Evolutionary conservation across 306 rosid species (phyloP).

Genomic region (Argentina anserina): DNA sequence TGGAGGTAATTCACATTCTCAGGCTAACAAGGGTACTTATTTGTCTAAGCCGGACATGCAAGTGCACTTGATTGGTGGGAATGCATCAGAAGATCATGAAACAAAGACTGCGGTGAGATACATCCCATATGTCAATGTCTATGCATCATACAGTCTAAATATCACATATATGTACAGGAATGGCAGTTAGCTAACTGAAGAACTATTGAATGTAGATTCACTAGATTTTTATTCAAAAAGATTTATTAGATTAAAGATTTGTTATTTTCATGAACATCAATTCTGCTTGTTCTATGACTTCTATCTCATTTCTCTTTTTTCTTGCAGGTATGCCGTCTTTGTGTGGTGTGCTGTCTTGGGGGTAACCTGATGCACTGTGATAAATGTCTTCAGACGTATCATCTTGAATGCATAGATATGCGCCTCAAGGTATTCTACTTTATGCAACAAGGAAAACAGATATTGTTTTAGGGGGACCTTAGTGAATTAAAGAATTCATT

Average conservation of each 20-base stretch:
- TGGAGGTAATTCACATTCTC: slow-evolving; percentile 22
- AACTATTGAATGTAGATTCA: neutral
- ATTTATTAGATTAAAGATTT: neutral
- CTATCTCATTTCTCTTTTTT: neutral
- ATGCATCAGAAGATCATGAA: slow-evolving; percentile 28
- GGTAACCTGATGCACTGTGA: slow-evolving; percentile 9
- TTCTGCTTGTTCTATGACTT: neutral
- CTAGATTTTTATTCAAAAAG: no score
- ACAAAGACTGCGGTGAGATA: slow-evolving; percentile 37
- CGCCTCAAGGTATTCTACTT: neutral
- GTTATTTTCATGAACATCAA: neutral
- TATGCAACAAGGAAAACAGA: neutral
- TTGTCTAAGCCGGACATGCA: slow-evolving; percentile 18
- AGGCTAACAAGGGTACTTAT: slow-evolving; percentile 19
- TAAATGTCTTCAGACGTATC: slow-evolving; percentile 10
- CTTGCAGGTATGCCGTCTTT: slow-evolving; percentile 1
- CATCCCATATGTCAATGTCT: neutral
- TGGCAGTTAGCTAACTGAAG: neutral
- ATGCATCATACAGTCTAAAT: neutral
- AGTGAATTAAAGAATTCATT: neutral
- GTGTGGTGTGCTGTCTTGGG: neutral
- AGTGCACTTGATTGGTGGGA: slow-evolving; percentile 22
- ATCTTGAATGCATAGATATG: slow-evolving; percentile 1
- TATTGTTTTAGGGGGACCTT: neutral
- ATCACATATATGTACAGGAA: neutral